phyloP scores from a whole-genome alignment of 192 early-diverging fungal species.

The Chytriomyces sp. region DNA sequence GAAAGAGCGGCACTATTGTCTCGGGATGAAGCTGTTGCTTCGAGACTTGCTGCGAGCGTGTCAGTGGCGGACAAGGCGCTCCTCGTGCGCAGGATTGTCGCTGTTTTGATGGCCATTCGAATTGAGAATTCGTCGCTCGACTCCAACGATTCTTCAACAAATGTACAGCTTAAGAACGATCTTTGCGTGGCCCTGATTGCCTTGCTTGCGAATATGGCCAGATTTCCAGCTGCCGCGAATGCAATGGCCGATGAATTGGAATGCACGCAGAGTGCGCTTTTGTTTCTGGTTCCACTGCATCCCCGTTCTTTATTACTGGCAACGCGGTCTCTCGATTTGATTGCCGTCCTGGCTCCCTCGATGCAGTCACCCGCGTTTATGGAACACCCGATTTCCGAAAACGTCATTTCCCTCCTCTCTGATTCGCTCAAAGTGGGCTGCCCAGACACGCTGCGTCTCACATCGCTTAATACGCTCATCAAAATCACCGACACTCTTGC shows the following conservation, averaged over 20 bases:
- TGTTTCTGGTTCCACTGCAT: background rate
- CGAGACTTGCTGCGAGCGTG: background rate
- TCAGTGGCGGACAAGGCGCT: background rate
- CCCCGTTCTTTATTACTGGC: background rate
- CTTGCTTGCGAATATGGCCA: background rate
- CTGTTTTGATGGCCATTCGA: background rate
- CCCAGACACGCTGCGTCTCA: conserved; percentile 17
- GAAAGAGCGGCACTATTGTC: background rate
- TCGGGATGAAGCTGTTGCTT: background rate
- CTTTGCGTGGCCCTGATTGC: background rate
- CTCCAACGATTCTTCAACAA: background rate
- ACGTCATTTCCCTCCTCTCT: conserved; percentile 16
- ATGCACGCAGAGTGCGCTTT: background rate
- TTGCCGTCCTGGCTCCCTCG: background rate
- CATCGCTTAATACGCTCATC: conserved; percentile 27
- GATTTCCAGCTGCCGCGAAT: background rate
- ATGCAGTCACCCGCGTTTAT: background rate
- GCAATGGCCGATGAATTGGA: background rate
- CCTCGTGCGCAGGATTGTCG: too few relatives aligned
- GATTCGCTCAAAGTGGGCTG: background rate
- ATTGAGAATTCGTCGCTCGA: background rate
- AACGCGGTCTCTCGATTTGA: background rate
- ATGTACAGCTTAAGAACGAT: conserved; percentile 1
- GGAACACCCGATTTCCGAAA: background rate
- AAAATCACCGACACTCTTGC: conserved; percentile 1